Percentiles rank a stretch among this genome's conserved stretches.
phyloP scores from a whole-genome alignment of 2,329 filamentous ascomycete species.

The Ophiostoma sp. region DNA sequence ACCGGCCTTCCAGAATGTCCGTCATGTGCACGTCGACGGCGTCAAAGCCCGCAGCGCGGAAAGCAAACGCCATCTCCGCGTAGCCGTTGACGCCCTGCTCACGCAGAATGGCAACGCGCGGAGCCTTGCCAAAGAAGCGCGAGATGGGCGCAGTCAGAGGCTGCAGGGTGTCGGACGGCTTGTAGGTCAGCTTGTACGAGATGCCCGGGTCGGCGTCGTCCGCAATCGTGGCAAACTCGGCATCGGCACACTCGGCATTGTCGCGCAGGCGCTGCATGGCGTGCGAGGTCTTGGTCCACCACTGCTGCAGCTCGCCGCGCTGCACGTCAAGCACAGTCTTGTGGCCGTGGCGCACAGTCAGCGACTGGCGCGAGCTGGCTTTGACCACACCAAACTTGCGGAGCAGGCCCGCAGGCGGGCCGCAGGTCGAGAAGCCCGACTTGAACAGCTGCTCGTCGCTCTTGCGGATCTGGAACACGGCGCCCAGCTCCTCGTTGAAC shows the following conservation, averaged over 20 bases:
- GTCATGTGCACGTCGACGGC: constrained; percentile 96
- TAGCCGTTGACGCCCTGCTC: constrained; percentile 95
- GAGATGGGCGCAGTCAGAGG: constrained; percentile 61
- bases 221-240: constrained; percentile 69
- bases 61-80: constrained; percentile 97
- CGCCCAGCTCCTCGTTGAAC: constrained; percentile 95
- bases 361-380: constrained; percentile 61
- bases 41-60: constrained; percentile 84
- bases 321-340: constrained; percentile 63
- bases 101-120: constrained; percentile 83
- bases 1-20: constrained; percentile 74
- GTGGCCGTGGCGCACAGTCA: constrained; percentile 68
- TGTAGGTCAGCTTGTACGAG: constrained; percentile 74
- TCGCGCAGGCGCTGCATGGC: constrained; percentile 88
- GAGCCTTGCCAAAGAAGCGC: constrained; percentile 51
- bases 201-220: constrained; percentile 78
- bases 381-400: constrained; percentile 77
- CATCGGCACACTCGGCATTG: constrained; percentile 79
- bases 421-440: constrained; percentile 84
- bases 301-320: constrained; percentile 71
- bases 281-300: constrained; percentile 83
- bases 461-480: constrained; percentile 90
- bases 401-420: constrained; percentile 74
- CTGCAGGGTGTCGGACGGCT: constrained; percentile 70
- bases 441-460: constrained; percentile 79